Percentiles rank a stretch among this genome's conserved stretches.
Evolutionary conservation across 2,329 filamentous ascomycete genomes (phyloP).

Genomic region (Fusarium verrucosum): DNA sequence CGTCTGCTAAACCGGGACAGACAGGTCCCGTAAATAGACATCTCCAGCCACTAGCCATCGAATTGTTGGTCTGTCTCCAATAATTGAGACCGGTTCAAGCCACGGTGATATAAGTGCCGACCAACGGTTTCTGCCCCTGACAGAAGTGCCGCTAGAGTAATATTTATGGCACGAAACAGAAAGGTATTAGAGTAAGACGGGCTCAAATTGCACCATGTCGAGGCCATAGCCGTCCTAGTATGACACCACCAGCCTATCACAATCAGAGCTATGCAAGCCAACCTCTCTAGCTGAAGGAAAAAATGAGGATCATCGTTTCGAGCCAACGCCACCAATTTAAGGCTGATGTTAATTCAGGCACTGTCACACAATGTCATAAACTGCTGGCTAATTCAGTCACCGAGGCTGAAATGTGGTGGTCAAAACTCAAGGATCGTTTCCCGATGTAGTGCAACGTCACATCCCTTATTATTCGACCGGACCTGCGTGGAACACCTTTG

Average conservation of each 20-base stretch:
- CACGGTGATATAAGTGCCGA: background rate
- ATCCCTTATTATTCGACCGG: background rate
- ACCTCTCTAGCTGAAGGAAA: background rate
- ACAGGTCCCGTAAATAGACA: background rate
- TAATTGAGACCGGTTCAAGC: background rate
- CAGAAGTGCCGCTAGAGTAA: no score
- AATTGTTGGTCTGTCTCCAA: background rate
- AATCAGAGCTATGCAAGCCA: background rate
- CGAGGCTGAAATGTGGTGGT: background rate
- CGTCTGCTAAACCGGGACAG: no score
- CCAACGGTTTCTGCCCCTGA: background rate
- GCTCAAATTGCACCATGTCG: background rate
- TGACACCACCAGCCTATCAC: background rate
- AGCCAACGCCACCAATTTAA: conserved; percentile 7
- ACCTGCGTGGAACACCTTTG: background rate
- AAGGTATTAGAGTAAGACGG: background rate
- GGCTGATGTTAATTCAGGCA: background rate
- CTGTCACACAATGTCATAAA: background rate
- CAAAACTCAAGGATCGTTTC: background rate
- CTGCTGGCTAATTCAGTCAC: background rate
- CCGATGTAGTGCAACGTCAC: background rate
- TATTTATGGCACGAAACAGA: background rate
- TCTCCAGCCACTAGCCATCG: background rate
- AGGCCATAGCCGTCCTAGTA: background rate
- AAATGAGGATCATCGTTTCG: conserved; percentile 6